Percentiles rank a stretch among this genome's conserved stretches.
These are phyloP conservation scores for Baorangia bicolor DNA, from an alignment of 768 basidiomycete species.

Conservation along the genomic window DNA sequence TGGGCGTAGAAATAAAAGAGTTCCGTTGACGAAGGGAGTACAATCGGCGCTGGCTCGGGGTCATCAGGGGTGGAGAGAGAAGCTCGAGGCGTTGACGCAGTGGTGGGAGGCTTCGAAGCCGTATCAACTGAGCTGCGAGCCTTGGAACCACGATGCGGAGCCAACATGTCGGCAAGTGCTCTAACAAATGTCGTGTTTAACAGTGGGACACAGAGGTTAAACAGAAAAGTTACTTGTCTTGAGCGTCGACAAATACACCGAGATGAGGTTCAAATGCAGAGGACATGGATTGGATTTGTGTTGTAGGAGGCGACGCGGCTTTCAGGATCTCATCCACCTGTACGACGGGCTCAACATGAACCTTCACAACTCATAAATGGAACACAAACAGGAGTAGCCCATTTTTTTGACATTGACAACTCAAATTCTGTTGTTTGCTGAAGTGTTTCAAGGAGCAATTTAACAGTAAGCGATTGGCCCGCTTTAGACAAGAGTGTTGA, in stretches of 20 bases:
- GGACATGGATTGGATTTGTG: constrained; percentile 67
- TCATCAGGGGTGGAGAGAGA: constrained; percentile 43
- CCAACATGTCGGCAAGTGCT: constrained; percentile 87
- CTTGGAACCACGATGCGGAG: constrained; percentile 65
- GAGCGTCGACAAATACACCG: constrained; percentile 91
- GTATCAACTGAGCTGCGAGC: constrained; percentile 70
- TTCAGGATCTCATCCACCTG: constrained; percentile 69
- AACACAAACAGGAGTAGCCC: constrained; percentile 64
- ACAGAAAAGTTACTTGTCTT: constrained; percentile 75
- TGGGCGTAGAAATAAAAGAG: constrained; percentile 97
- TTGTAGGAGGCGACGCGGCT: constrained; percentile 47
- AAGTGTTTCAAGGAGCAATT: constrained; percentile 79
- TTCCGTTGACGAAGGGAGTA: constrained; percentile 92
- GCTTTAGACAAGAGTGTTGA: constrained; percentile 78
- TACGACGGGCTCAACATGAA: neutral
- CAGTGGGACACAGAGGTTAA: neutral
- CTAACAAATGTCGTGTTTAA: constrained; percentile 38
- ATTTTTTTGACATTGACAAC: constrained; percentile 74
- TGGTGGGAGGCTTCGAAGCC: constrained; percentile 24
- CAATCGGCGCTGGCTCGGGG: constrained; percentile 52
- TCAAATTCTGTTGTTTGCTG: constrained; percentile 91
- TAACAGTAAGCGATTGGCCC: constrained; percentile 69
- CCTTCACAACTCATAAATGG: neutral
- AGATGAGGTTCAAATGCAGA: constrained; percentile 93
- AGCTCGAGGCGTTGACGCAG: constrained; percentile 33